phyloP scores from a whole-genome alignment of 2,329 filamentous ascomycete species.

The Aureobasidium sp. region DNA sequence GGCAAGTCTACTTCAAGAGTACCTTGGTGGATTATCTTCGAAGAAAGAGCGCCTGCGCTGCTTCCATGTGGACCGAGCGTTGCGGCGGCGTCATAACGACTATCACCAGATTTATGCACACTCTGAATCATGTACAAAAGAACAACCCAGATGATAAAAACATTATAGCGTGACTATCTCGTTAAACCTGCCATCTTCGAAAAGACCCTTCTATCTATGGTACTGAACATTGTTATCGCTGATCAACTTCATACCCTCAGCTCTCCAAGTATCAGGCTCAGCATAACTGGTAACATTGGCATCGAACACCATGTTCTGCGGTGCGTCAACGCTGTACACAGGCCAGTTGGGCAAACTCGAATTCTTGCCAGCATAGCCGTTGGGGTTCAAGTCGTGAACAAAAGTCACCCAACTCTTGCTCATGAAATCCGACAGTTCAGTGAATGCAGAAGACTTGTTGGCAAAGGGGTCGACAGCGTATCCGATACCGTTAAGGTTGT shows the following conservation, averaged over 20 bases:
- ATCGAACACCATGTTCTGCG: slow-evolving; percentile 38
- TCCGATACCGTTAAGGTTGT: slow-evolving; percentile 35
- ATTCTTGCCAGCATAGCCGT: slow-evolving; percentile 20
- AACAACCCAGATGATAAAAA: no score
- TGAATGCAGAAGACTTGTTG: slow-evolving; percentile 29
- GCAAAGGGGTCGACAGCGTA: slow-evolving; percentile 30
- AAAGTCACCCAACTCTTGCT: slow-evolving; percentile 37
- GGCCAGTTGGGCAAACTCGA: slow-evolving; percentile 26
- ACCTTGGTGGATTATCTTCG: neutral
- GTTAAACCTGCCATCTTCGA: no score
- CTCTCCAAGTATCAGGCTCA: slow-evolving; percentile 37
- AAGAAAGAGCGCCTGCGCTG: neutral
- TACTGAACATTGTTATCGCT: slow-evolving; percentile 11
- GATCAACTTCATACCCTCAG: slow-evolving; percentile 37
- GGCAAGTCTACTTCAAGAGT: neutral
- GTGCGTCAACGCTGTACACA: slow-evolving; percentile 24
- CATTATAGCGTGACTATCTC: no score
- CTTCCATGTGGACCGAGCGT: neutral
- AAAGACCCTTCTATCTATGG: neutral
- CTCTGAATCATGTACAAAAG: neutral
- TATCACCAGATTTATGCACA: neutral
- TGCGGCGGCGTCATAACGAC: neutral
- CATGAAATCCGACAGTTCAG: slow-evolving; percentile 35
- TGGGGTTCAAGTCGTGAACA: slow-evolving; percentile 33
- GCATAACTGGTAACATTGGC: slow-evolving; percentile 31